Base-by-base conservation (phyloP, 1,284 basidiomycete genomes). In the Ustilago shanxiensis region DNA sequence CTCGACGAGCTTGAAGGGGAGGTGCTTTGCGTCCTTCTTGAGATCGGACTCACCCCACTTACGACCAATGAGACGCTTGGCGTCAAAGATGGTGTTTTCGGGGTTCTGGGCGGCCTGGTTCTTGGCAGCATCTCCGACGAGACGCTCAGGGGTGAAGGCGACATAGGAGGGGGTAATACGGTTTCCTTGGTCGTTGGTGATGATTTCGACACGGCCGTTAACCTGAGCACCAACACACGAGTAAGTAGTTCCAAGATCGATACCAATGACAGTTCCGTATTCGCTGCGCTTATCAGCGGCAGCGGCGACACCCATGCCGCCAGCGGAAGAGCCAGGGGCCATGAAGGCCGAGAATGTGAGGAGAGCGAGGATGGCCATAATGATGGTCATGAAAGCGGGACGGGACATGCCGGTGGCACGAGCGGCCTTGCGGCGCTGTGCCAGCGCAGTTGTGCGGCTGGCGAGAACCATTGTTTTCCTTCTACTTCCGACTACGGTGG, bases 251-350 rank as follows among this genome's bases (percentile, higher is more conserved):
- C 41, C 89, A 91, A 79, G 82, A 92, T 93, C 88, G 83, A 90
- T 89, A 87, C 89, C 95, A 87, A 97, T 97, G 54, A 98, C 95
- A 51, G 93, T 92, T 72, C 95, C 95, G 87, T 94, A 95, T 57
- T 86, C 81, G 61, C 70, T 77, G 53, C 80, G 77, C 78, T 82
- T 83, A 72, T 84, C 80, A 44, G 80, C 66, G 35, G 80, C 61
- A 60, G 79, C 82, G 29, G 81, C 75, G 61, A 83, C 81, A 55
- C 82, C 83, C 63, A 77, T 70, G 44, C 79, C 74, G 24, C 70
- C 77, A 56, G 69, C 67, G 3, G 77, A 77, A 20, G 66, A 66
- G 69, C 44, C 50, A 44, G 76, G 61, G 60, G 63, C 52, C 58
- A 79, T 74, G 71, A 71, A 66, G 29, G 81, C 67, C n/a, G 66